Conservation (phyloP, 768 basidiomycete genomes). For the Amylocystis lapponica region DNA sequence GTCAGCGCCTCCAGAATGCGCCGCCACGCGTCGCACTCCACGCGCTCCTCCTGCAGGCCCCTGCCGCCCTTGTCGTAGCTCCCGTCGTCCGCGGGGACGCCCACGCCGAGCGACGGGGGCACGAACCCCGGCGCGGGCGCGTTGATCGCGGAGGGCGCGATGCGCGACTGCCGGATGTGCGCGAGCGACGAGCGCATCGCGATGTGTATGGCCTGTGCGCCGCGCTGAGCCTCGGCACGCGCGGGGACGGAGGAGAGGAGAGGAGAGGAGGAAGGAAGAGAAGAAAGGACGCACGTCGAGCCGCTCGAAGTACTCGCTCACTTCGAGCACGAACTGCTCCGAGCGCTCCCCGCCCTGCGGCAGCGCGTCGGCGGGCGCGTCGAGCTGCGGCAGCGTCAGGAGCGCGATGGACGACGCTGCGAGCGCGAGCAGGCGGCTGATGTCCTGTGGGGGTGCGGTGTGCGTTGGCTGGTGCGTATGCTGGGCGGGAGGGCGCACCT, state of each 20-base stretch:
- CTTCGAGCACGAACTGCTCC: slow-evolving; percentile 80
- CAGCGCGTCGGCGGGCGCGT: slow-evolving; percentile 56
- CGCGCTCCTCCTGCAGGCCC: slow-evolving; percentile 72
- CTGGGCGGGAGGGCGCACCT: slow-evolving; percentile 35
- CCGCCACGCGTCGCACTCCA: slow-evolving; percentile 74
- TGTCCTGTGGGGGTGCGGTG: slow-evolving; percentile 44
- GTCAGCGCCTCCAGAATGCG: slow-evolving; percentile 64
- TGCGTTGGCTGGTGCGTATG: background rate
- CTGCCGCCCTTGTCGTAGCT: slow-evolving; percentile 29
- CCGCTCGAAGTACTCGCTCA: slow-evolving; percentile 80
- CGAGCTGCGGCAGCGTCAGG: slow-evolving; percentile 79
- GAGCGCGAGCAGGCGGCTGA: slow-evolving; percentile 65
- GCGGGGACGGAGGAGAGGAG: slow-evolving; percentile 1
- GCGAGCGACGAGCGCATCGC: slow-evolving; percentile 75
- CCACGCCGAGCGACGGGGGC: slow-evolving; percentile 75
- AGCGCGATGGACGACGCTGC: slow-evolving; percentile 77
- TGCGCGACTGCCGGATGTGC: slow-evolving; percentile 75
- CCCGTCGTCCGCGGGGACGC: slow-evolving; percentile 44
- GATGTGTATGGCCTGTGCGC: slow-evolving; percentile 61
- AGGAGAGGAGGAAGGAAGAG: background rate
- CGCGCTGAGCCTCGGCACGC: slow-evolving; percentile 2
- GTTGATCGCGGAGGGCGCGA: slow-evolving; percentile 84
- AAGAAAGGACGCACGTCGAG: slow-evolving; percentile 51
- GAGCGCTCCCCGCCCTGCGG: slow-evolving; percentile 81
- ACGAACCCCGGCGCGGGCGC: slow-evolving; percentile 69